Percentiles rank a stretch among this genome's conserved stretches.
Conservation (phyloP, 192 early-diverging fungal species). For the Allomyces macrogynus region DNA sequence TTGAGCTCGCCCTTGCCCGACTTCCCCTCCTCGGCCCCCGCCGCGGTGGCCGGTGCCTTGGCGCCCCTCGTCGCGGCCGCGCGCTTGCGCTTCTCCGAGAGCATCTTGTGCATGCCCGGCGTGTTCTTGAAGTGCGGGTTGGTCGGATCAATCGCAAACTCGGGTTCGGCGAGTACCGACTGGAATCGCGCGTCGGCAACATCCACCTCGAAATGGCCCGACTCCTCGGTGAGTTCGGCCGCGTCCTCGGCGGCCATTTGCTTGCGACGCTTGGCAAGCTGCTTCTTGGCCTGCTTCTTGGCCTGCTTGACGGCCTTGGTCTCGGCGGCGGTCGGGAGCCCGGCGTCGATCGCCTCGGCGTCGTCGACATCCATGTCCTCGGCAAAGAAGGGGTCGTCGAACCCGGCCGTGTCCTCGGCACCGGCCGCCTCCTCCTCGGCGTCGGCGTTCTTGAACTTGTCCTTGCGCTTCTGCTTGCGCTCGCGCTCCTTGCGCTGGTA, state of each 20-base stretch:
- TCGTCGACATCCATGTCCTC: slow-evolving; percentile 33
- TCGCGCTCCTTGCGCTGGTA: slow-evolving; percentile 70
- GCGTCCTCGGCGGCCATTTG: slow-evolving; percentile 28
- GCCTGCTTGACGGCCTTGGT: slow-evolving; percentile 62
- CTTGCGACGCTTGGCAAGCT: slow-evolving; percentile 18
- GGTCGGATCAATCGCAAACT: slow-evolving; percentile 88
- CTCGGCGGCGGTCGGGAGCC: slow-evolving; percentile 43
- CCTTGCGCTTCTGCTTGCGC: slow-evolving; percentile 42
- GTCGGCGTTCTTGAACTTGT: slow-evolving; percentile 14
- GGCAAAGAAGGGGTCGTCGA: slow-evolving; percentile 21
- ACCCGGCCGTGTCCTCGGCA: slow-evolving; percentile 28
- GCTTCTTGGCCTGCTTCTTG: slow-evolving; percentile 11
- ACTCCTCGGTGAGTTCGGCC: slow-evolving; percentile 35
- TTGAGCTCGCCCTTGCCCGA: not conserved
- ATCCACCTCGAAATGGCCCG: slow-evolving; percentile 57
- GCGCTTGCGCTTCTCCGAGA: not conserved
- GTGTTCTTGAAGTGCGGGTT: slow-evolving; percentile 50
- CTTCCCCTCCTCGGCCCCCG: not conserved
- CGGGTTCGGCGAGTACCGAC: slow-evolving; percentile 53
- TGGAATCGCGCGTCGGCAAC: slow-evolving; percentile 68
- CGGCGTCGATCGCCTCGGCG: slow-evolving; percentile 11
- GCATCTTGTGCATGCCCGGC: not conserved
- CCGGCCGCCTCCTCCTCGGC: slow-evolving; percentile 23
- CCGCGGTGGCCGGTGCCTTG: not conserved
- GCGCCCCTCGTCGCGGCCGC: not conserved